Base-by-base conservation (phyloP, 768 basidiomycete species). In the Russula brevipes region DNA sequence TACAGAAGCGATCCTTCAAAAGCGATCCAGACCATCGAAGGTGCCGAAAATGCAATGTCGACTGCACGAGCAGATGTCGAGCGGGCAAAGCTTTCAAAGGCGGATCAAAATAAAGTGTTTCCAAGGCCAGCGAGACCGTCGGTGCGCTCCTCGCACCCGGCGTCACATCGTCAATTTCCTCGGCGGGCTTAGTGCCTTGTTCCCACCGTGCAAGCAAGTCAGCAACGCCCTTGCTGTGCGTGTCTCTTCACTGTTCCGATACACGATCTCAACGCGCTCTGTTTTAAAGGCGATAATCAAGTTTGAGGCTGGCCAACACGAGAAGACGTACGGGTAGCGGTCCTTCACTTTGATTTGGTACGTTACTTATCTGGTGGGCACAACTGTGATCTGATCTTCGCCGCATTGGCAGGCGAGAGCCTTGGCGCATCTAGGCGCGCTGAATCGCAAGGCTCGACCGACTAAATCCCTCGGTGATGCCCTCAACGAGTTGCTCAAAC, bases 261-360 rank as follows among this genome's bases (percentile, higher is more conserved):
- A 17, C 41, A 17, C 4, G 30, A 44, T 35, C 56, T 52, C 39
- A 47, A 10, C 19, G 1, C 14, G 1, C 36, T 9, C 24, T 31
- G 17, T 30, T 54, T 33, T 10, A 1, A 3, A 64, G 63, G 38
- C 54, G 16, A 12, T 64, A 17, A 36, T 50, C 14, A 55, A 55
- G 36, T 19, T 42, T 4, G 63, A 64, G 11, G n/a, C 10, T 10
- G 45, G 33, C 19, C 31, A 24, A 2, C 59, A 19, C 10, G 39
- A 59, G 30, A 64, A 42, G 14, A 64, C n/a, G 59, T 56, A 24
- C 63, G 63, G 45, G 31, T 64, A 12, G 59, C 51, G n/a, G 10
- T 61, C 14, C 19, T 64, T 47, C 35, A 55, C 36, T 49, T 61
- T 24, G 63, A 64, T 44, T 58, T 63, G 30, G 61, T 56, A 57